Conservation (phyloP, 352 stramenopile genomes). For the Pythium monospermum region DNA sequence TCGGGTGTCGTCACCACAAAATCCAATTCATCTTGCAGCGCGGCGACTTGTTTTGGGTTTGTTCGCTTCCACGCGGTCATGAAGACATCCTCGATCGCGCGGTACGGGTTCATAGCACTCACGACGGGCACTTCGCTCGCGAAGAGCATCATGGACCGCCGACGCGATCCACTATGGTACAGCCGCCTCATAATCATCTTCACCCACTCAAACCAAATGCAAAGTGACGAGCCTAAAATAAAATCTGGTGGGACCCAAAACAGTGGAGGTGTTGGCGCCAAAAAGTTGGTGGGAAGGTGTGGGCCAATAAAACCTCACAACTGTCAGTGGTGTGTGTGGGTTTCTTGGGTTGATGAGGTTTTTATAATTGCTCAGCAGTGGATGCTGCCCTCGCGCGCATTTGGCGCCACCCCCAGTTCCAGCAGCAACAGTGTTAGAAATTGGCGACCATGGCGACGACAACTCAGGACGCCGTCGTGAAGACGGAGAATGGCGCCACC, state of each 20-base stretch:
- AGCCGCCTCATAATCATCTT: slow-evolving; percentile 1
- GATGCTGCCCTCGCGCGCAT: slow-evolving; percentile 9
- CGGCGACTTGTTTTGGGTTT: slow-evolving; percentile 52
- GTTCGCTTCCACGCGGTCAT: slow-evolving; percentile 74
- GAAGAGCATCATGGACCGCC: slow-evolving; percentile 68
- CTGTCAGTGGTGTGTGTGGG: neutral
- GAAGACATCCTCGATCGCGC: slow-evolving; percentile 82
- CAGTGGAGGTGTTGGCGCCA: slow-evolving; percentile 15
- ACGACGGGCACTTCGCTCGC: slow-evolving; percentile 84
- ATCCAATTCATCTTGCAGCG: slow-evolving; percentile 41
- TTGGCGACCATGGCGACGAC: too few relatives aligned
- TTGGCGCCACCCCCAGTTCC: slow-evolving; percentile 14
- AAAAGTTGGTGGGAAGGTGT: slow-evolving; percentile 15
- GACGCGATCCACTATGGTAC: slow-evolving; percentile 5
- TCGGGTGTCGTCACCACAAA: slow-evolving; percentile 40
- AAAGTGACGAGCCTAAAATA: slow-evolving; percentile 1
- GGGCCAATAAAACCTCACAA: slow-evolving; percentile 16
- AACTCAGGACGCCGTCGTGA: slow-evolving; percentile 1
- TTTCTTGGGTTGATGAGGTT: slow-evolving; percentile 4
- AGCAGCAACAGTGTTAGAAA: neutral
- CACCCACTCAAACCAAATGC: neutral
- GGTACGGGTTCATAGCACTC: slow-evolving; percentile 75
- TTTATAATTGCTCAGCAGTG: slow-evolving; percentile 7
- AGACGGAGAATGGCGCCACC: slow-evolving; percentile 31
- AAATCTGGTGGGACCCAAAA: slow-evolving; percentile 4